Percentiles rank a stretch among this genome's conserved stretches.
Conservation (phyloP, 768 basidiomycete species). For the Pleurotus ostreatus region DNA sequence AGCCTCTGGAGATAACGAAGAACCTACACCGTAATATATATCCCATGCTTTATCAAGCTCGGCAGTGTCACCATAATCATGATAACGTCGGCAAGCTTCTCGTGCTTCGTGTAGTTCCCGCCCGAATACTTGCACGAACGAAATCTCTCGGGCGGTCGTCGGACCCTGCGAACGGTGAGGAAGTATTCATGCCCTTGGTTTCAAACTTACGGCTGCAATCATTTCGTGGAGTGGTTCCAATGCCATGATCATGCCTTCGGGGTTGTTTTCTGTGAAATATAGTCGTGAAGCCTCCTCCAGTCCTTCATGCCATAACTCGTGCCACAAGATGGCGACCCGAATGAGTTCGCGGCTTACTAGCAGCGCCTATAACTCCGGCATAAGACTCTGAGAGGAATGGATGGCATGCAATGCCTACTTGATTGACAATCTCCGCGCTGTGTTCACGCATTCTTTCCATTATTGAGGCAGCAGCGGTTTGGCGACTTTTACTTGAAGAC, state of each 20-base stretch:
- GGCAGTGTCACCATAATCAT: constrained; percentile 77
- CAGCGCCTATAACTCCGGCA: constrained; percentile 48
- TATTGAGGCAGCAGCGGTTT: constrained; percentile 78
- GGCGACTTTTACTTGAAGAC: constrained; percentile 81
- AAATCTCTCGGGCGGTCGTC: constrained; percentile 89
- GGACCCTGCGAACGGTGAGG: constrained; percentile 60
- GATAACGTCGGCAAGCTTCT: constrained; percentile 85
- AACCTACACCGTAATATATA: constrained; percentile 88
- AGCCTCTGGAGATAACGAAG: neutral
- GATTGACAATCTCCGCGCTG: constrained; percentile 80
- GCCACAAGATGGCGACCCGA: constrained; percentile 97
- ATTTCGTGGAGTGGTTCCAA: constrained; percentile 91
- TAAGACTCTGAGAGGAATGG: too few relatives aligned
- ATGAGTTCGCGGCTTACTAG: constrained; percentile 93
- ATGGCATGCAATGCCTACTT: constrained; percentile 39
- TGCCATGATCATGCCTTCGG: constrained; percentile 93
- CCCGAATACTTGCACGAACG: constrained; percentile 91
- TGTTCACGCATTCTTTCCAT: constrained; percentile 95
- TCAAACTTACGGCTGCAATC: constrained; percentile 70
- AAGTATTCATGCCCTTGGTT: neutral
- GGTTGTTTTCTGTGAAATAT: constrained; percentile 96
- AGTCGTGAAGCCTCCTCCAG: constrained; percentile 95
- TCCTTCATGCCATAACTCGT: constrained; percentile 98
- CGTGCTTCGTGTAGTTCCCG: constrained; percentile 90
- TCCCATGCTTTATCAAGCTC: constrained; percentile 99